Base-by-base conservation (phyloP, 441 rosid genomes). In the Populus trichocarpa region DNA sequence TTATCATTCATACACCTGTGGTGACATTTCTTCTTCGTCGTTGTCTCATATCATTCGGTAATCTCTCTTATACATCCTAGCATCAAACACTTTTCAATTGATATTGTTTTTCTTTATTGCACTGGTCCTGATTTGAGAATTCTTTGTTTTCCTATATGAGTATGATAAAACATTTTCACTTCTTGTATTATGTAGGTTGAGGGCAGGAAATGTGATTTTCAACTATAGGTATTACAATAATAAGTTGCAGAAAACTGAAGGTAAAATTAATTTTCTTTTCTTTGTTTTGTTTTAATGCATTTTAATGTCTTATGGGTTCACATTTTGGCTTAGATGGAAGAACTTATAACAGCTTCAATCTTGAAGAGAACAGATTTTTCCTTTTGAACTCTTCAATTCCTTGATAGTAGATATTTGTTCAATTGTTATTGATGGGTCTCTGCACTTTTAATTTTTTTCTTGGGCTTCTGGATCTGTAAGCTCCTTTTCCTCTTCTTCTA, bases 201-300 rank as follows among this genome's bases (percentile, higher is more conserved):
- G 98, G 83, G 90, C 93, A 69, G 91, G 98, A 78, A 97, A 97
- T 85, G 99, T 97, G 65, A 90, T 95, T 75, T 97, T 95, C 87
- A 93, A 90, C 86, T 97, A 97, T 84, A 89, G 91, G 77, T 97
- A 97, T 82, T 92, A 90, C 87, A 89, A 93, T 88, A 95, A 97
- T 84, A 89, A 91, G 85, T 83, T 95, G 82, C 98, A 89, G 78
- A 90, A 91, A 83, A 93, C 97, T 70, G 99, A 97, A 97, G 99
- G 99, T 97, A 91, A 79, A 53, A 42, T 78, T 71, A 64, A 73
- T 65, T 73, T 72, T 67, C 50, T 73, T 67, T 53, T 20, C 1
- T 30, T 42, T 30, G 32, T 67, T 40, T 20, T 14, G 42, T 22
- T 28, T 46, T 73, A 36, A 23, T 26, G 32, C 75, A 67, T 42